Conservation (phyloP, 495 filamentous ascomycete genomes). For the Bacidia rubella region DNA sequence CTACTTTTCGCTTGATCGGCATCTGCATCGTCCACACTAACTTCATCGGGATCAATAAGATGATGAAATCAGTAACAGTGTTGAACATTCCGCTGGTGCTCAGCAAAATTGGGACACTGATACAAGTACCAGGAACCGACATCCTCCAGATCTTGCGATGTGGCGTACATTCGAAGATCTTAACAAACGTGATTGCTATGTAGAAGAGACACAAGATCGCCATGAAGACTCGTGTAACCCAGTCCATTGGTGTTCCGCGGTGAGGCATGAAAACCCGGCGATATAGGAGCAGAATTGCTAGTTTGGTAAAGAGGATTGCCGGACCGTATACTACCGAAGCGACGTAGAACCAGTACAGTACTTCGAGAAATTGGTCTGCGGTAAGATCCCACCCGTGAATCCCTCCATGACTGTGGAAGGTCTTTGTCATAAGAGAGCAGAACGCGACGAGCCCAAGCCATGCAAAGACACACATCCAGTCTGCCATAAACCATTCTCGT, state of each 20-base stretch:
- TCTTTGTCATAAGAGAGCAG: constrained; percentile 7
- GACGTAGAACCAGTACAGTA: constrained; percentile 23
- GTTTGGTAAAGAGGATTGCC: constrained; percentile 27
- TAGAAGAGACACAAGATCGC: constrained; percentile 25
- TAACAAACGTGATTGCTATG: constrained; percentile 21
- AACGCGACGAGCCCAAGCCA: constrained; percentile 10
- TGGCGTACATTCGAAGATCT: constrained; percentile 26
- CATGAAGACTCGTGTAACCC: constrained; percentile 23
- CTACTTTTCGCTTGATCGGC: constrained; percentile 17
- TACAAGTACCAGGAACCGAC: constrained; percentile 20
- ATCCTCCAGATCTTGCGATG: constrained; percentile 23
- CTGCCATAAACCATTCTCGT: constrained; percentile 20
- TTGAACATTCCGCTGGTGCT: constrained; percentile 27
- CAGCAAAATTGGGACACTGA: constrained; percentile 22
- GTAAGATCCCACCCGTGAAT: constrained; percentile 26
- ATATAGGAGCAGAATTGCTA: constrained; percentile 29
- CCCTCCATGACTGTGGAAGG: constrained; percentile 20
- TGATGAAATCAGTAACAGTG: constrained; percentile 25
- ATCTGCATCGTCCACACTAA: constrained; percentile 26
- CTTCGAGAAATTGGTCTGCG: constrained; percentile 1
- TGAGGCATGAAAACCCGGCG: constrained; percentile 27
- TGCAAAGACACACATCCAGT: constrained; percentile 16
- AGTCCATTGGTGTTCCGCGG: constrained; percentile 20
- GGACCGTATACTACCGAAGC: constrained; percentile 25
- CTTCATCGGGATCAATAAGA: constrained; percentile 26